Evolutionary conservation across 1,139 yeast genomes (phyloP).

Genomic region (Yamadazyma friedrichii): DNA sequence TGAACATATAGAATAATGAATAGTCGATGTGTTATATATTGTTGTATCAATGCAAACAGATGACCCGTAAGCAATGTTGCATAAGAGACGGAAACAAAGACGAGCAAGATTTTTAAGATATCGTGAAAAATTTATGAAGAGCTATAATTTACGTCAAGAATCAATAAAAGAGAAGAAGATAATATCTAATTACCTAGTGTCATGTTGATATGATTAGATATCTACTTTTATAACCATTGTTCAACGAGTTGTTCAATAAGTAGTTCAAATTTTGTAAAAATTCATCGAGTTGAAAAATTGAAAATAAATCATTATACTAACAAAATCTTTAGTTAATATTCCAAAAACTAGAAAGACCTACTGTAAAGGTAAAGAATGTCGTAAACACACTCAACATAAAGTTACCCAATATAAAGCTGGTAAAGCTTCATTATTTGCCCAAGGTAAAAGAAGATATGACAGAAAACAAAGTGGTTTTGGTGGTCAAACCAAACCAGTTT

Average conservation of each 20-base stretch:
- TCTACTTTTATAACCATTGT: neutral
- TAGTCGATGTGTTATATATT: neutral
- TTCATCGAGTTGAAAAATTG: neutral
- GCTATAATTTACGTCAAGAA: no score
- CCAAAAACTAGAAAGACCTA: constrained; percentile 99
- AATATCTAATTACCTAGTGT: no score
- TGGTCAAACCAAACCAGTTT: constrained; percentile 99
- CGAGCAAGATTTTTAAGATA: neutral
- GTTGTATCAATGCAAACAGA: no score
- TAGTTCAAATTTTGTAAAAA: neutral
- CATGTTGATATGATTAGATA: no score
- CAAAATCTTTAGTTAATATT: constrained; percentile 82
- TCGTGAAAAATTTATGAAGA: no score
- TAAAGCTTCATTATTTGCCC: constrained; percentile 98
- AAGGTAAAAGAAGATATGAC: constrained; percentile 99
- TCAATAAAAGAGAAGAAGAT: no score
- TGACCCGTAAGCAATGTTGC: neutral
- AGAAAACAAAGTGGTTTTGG: constrained; percentile 99
- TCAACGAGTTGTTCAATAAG: neutral
- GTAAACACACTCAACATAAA: constrained; percentile 99
- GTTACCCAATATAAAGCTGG: constrained; percentile 99
- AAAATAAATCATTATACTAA: constrained; percentile 11
- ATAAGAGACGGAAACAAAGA: neutral
- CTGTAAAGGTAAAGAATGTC: constrained; percentile 99
- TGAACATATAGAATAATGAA: neutral